Percentiles rank a stretch among this genome's conserved stretches.
phyloP scores from a whole-genome alignment of 371 early-diverging fungal genomes.

The Actinomortierella ambigua region DNA sequence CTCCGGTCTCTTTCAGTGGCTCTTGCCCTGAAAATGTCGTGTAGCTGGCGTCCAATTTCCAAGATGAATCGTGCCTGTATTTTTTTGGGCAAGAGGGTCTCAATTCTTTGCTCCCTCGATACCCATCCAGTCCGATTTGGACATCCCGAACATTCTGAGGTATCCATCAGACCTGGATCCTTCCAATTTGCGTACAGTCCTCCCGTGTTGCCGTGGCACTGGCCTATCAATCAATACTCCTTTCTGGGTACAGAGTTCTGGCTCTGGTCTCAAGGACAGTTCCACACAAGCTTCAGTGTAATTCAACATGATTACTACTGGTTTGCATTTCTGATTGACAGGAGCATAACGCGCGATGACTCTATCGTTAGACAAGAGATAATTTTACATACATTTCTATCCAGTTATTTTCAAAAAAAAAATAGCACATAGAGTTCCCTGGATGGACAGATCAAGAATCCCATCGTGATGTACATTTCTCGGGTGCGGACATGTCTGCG shows the following conservation, averaged over 20 bases:
- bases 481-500: constrained; percentile 17
- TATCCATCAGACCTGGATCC: constrained; percentile 6
- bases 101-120: constrained; percentile 6
- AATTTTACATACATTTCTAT: too few relatives aligned
- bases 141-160: constrained; percentile 8
- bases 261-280: constrained; percentile 28
- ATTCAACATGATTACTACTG: constrained; percentile 3
- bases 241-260: constrained; percentile 29
- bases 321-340: constrained; percentile 4
- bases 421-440: constrained; percentile 17
- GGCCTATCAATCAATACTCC: too few relatives aligned
- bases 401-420: neutral
- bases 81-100: constrained; percentile 6
- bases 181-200: neutral
- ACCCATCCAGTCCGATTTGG: constrained; percentile 8
- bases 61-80: constrained; percentile 3
- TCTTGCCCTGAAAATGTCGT: constrained; percentile 5
- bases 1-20: constrained; percentile 4
- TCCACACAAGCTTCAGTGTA: constrained; percentile 21
- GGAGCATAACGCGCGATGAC: too few relatives aligned
- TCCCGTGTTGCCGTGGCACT: constrained; percentile 4
- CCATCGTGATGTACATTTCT: constrained; percentile 18
- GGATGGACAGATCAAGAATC: constrained; percentile 17
- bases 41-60: constrained; percentile 9
- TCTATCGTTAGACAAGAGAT: too few relatives aligned